Conservation (phyloP, 2,329 filamentous ascomycete genomes). For the Talaromyces amestolkiae region DNA sequence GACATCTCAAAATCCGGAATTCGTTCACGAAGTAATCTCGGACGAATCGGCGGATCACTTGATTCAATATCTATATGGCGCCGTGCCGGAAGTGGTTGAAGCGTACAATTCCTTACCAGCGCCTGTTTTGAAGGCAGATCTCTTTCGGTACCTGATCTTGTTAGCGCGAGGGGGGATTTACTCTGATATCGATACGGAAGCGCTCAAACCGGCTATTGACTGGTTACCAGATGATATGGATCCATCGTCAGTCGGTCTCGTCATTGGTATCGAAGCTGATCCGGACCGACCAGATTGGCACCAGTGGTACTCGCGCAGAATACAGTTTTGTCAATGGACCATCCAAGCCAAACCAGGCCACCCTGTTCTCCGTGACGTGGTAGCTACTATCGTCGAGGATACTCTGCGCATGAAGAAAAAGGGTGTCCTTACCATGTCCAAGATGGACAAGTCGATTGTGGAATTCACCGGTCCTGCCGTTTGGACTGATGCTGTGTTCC, state of each 20-base stretch:
- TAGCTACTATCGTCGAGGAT: constrained; percentile 79
- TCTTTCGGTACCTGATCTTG: constrained; percentile 72
- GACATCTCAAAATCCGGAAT: constrained; percentile 81
- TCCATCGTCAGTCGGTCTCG: constrained; percentile 73
- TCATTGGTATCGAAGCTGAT: constrained; percentile 94
- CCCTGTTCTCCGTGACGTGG: constrained; percentile 82
- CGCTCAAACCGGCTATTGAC: constrained; percentile 75
- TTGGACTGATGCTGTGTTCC: constrained; percentile 91
- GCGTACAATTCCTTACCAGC: constrained; percentile 72
- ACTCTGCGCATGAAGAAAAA: constrained; percentile 69
- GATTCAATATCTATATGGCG: constrained; percentile 80
- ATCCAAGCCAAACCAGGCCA: constrained; percentile 95
- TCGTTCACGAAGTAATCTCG: constrained; percentile 96
- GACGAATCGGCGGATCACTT: constrained; percentile 80
- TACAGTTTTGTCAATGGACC: constrained; percentile 99
- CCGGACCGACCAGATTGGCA: constrained; percentile 90
- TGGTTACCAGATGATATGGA: constrained; percentile 84
- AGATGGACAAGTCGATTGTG: constrained; percentile 71
- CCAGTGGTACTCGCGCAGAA: constrained; percentile 91
- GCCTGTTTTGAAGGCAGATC: constrained; percentile 74
- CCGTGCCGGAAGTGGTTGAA: constrained; percentile 73
- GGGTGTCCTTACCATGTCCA: constrained; percentile 61
- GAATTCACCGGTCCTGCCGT: constrained; percentile 92
- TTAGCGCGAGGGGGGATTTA: constrained; percentile 80
- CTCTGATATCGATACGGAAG: constrained; percentile 86